Evolutionary conservation across 768 basidiomycete species (phyloP).

Genomic region (Pleurotus citrinopileatus): DNA sequence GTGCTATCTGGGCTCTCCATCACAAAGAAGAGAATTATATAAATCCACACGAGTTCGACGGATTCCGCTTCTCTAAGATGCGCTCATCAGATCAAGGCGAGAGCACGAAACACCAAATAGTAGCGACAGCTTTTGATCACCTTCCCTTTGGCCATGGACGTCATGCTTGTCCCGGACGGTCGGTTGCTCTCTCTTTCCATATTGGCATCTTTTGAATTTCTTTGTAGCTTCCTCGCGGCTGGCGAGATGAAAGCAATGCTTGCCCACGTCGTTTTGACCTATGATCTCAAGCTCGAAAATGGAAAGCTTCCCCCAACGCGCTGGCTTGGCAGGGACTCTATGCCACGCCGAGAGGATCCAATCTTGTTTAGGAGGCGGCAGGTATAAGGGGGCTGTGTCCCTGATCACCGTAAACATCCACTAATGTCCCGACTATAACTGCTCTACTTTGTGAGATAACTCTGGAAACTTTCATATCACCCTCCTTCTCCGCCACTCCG

Average conservation of each 20-base stretch:
- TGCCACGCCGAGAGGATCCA: not conserved
- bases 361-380: not conserved
- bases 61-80: slow-evolving; percentile 44
- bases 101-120: slow-evolving; percentile 31
- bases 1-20: slow-evolving; percentile 20
- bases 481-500: too few relatives aligned
- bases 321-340: not conserved
- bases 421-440: too few relatives aligned
- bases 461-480: too few relatives aligned
- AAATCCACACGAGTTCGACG: slow-evolving; percentile 40
- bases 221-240: slow-evolving; percentile 4
- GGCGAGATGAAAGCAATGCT: slow-evolving; percentile 7
- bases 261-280: slow-evolving; percentile 3
- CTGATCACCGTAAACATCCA: too few relatives aligned
- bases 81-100: slow-evolving; percentile 29
- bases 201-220: not conserved
- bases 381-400: too few relatives aligned
- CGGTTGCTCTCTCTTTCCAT: not conserved
- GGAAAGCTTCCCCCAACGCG: not conserved
- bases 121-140: slow-evolving; percentile 26
- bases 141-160: slow-evolving; percentile 37
- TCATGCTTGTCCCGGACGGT: slow-evolving; percentile 25
- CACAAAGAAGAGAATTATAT: slow-evolving; percentile 32
- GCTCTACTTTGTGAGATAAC: too few relatives aligned
- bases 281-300: slow-evolving; percentile 4